These are phyloP conservation scores for Brasenia schreberi DNA, from an alignment of 164 flowering plant species.

Conservation along the genomic window DNA sequence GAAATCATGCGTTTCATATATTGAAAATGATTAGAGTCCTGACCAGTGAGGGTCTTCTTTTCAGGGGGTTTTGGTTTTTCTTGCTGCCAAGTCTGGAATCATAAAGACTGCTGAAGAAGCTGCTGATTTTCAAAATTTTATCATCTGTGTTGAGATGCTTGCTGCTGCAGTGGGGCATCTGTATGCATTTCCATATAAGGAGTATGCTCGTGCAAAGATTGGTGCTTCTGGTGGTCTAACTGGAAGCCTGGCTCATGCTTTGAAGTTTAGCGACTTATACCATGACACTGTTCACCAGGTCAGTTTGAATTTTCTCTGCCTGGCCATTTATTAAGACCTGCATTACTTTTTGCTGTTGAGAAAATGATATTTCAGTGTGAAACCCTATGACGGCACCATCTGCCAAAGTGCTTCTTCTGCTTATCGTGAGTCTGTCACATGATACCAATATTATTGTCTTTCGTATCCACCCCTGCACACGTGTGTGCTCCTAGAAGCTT, in stretches of 20 bases:
- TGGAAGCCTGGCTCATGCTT: conserved; percentile 80
- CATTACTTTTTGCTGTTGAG: no score
- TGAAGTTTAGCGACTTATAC: conserved; percentile 83
- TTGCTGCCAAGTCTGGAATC: conserved; percentile 80
- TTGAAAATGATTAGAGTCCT: no score
- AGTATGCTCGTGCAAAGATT: conserved; percentile 93
- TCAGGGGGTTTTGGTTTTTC: conserved; percentile 92
- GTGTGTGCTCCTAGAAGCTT: no score
- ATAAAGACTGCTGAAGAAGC: conserved; percentile 73
- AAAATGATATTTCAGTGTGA: no score
- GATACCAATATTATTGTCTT: no score
- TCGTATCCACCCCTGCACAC: no score
- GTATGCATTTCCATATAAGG: conserved; percentile 93
- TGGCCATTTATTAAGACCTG: no score
- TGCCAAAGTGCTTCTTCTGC: no score
- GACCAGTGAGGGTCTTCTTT: neutral
- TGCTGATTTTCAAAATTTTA: conserved; percentile 75
- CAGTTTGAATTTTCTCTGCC: neutral
- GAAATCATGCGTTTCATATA: no score
- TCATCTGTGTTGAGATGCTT: conserved; percentile 95
- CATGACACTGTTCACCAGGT: conserved; percentile 99
- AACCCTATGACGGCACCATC: no score
- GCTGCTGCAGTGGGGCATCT: conserved; percentile 86
- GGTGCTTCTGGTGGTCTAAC: conserved; percentile 50
- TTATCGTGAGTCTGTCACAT: no score